Base-by-base conservation (phyloP, 129 eudicot genomes). In the Lactuca saligna region DNA sequence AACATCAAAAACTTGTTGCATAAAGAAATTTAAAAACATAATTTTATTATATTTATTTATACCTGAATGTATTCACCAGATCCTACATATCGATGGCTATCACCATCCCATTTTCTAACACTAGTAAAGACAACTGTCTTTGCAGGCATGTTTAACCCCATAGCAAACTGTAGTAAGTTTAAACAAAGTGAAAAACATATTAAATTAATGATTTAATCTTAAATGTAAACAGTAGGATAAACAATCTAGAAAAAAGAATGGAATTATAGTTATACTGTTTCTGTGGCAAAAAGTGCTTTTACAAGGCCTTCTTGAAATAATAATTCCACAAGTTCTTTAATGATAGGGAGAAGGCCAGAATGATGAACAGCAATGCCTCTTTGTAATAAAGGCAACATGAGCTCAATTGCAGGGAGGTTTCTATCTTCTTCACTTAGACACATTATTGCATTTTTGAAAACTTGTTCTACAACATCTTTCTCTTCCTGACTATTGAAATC, bases 31-130 rank as follows among this genome's bases (percentile, higher is more conserved):
- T 46, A 11, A 42, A 75, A 51, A 68, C 53, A 32, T 3, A 70
- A 46, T 14, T 6, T 17, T 44, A 51, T n/a, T 25, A 54, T 35
- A 42, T 25, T 25, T 25, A 25, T 25, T 25, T 25, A 25, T 25
- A 90, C 99, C 99, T 94, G 99, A 29, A 94, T 94, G 84, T 94
- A 94, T 82, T 94, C 99, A 69, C 97, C 97, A 74, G 99, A 94
- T 65, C 96, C 99, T 76, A 94, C 87, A 73, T 87, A 89, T 32
- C 99, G 93, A 77, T 87, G 95, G 61, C 97, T 89, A 51, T 93
- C 99, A 80, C 99, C 99, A 57, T 93, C 99, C 96, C 96, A 93
- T 74, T 93, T 93, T 79, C 85, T 89, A 31, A 89, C 95, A 69
- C 87, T 87, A 11, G 97, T 87, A 72, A 93, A 93, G 63, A 93